These are phyloP conservation scores for Plasmodiophora brassicae DNA, from an alignment of 208 protist species.

Conservation along the genomic window DNA sequence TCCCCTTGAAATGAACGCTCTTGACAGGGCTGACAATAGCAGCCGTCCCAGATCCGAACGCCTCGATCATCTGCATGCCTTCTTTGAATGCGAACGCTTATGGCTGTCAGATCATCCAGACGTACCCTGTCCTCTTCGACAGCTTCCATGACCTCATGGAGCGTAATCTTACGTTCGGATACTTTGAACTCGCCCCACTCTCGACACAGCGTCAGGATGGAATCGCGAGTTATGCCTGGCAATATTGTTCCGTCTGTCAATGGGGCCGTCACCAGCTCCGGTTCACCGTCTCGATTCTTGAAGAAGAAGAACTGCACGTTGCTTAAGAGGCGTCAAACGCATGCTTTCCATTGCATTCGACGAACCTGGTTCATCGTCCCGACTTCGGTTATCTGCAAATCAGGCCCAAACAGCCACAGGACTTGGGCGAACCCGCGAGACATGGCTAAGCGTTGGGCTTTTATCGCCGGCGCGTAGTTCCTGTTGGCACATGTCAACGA, in stretches of 20 bases:
- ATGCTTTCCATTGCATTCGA: no score
- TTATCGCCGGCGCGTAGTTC: constrained; percentile 74
- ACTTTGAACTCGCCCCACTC: constrained; percentile 78
- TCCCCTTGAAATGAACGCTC: constrained; percentile 37
- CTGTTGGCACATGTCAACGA: constrained; percentile 49
- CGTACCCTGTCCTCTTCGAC: constrained; percentile 66
- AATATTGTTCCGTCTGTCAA: constrained; percentile 82
- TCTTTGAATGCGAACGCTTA: not conserved
- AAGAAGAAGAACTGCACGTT: constrained; percentile 93
- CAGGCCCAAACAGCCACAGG: constrained; percentile 86
- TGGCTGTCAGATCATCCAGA: not conserved
- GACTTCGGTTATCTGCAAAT: constrained; percentile 88
- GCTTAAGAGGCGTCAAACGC: constrained; percentile 59
- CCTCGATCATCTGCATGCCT: constrained; percentile 5
- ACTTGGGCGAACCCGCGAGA: constrained; percentile 88
- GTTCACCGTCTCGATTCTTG: constrained; percentile 72
- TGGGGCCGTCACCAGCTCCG: constrained; percentile 84
- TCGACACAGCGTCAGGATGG: constrained; percentile 76
- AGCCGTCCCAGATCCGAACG: constrained; percentile 44
- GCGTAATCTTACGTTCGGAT: constrained; percentile 67
- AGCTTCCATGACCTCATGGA: constrained; percentile 76
- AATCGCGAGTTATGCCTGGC: constrained; percentile 90
- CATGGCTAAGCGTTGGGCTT: constrained; percentile 72
- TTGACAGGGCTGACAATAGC: constrained; percentile 40
- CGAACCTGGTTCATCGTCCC: constrained; percentile 38